phyloP scores from a whole-genome alignment of 306 rosid genomes.

The Sesbania bispinosa region DNA sequence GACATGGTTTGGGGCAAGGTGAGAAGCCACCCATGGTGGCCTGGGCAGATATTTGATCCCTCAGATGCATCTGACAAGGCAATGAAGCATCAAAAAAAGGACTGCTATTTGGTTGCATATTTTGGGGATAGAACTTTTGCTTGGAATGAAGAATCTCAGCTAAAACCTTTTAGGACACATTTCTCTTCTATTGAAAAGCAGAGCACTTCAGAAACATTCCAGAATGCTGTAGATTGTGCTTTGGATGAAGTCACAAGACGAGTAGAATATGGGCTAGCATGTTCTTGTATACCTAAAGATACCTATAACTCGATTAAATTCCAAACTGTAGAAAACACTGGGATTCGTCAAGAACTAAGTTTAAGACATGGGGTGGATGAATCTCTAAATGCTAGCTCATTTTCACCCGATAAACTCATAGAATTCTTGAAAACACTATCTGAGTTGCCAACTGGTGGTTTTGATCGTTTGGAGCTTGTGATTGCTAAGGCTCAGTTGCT shows the following conservation, averaged over 20 bases:
- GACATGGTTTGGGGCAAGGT: constrained; percentile 99
- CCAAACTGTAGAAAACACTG: constrained; percentile 78
- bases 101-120: constrained; percentile 82
- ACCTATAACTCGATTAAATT: constrained; percentile 45
- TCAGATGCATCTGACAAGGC: constrained; percentile 85
- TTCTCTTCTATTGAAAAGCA: constrained; percentile 64
- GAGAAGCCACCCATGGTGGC: constrained; percentile 99
- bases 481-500: constrained; percentile 83
- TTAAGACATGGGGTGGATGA: constrained; percentile 51
- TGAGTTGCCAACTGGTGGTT: constrained; percentile 49
- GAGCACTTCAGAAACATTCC: constrained; percentile 76
- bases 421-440: constrained; percentile 60
- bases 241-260: constrained; percentile 84
- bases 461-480: constrained; percentile 63
- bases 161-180: constrained; percentile 67
- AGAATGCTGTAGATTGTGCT: constrained; percentile 74
- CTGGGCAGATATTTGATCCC: constrained; percentile 93
- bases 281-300: constrained; percentile 70
- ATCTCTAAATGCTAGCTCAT: constrained; percentile 49
- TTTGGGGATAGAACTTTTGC: constrained; percentile 97
- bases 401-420: constrained; percentile 56
- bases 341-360: constrained; percentile 55
- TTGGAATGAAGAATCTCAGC: constrained; percentile 84
- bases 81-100: constrained; percentile 77
- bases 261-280: constrained; percentile 69